phyloP scores from a whole-genome alignment of 169 alveolate genomes.

The Plasmodium gallinaceum region DNA sequence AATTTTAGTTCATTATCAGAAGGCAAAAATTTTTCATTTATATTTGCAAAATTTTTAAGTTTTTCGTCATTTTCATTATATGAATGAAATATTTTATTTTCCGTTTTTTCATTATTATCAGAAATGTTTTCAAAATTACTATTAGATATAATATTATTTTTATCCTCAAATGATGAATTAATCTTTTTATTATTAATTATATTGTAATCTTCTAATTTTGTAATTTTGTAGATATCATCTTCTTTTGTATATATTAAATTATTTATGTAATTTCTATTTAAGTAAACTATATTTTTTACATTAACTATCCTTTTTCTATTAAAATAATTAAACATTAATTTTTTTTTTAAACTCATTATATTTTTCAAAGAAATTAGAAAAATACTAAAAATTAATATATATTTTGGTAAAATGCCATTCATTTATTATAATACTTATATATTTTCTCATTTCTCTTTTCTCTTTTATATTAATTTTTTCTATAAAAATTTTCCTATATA shows the following conservation, averaged over 20 bases:
- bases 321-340: slow-evolving; percentile 18
- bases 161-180: not conserved
- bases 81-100: not conserved
- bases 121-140: slow-evolving; percentile 5
- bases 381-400: slow-evolving; percentile 11
- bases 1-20: slow-evolving; percentile 42
- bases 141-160: slow-evolving; percentile 21
- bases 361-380: slow-evolving; percentile 8
- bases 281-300: slow-evolving; percentile 8
- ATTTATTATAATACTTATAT: slow-evolving; percentile 9
- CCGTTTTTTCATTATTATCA: not conserved
- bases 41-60: not conserved
- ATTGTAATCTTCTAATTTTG: not conserved
- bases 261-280: slow-evolving; percentile 23
- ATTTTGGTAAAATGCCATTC: slow-evolving; percentile 2
- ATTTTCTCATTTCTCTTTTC: not conserved
- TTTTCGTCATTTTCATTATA: slow-evolving; percentile 1
- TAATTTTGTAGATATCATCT: slow-evolving; percentile 76
- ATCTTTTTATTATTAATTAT: not conserved
- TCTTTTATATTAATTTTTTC: no score
- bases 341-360: slow-evolving; percentile 43
- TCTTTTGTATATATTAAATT: slow-evolving; percentile 61
- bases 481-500: no score
- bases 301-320: slow-evolving; percentile 5
- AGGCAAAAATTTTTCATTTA: not conserved